Base-by-base conservation (phyloP, 305 asterid genomes). In the Plantago lanceolata region DNA sequence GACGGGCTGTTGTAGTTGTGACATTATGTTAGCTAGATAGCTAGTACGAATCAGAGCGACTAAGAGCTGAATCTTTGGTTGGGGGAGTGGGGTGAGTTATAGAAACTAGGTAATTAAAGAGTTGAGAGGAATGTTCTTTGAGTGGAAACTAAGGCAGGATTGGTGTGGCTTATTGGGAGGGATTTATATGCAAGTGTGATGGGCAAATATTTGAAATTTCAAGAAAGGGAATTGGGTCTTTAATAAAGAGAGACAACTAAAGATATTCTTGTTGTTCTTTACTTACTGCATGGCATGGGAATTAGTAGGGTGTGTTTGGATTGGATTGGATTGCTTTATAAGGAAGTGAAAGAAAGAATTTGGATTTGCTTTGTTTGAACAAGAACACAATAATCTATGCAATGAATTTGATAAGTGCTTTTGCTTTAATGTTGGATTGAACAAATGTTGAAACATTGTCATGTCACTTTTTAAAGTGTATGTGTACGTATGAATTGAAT, bases 191-290 rank as follows among this genome's bases (percentile, higher is more conserved):
- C 40, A 54, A 54, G 24, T 14, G 29, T 18, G 14, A 24, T 35
- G 26, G 26, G 65, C 26, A 33, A 15, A 51, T 8, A 35, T 56
- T 19, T 28, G 54, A 74, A 79, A 75, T 74, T 73, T 51, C 58
- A 79, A 78, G 80, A 65, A 57, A 61, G 43, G 64, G 49, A 59
- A 63, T 64, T 63, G 21, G 15, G 12, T 67, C 83, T 85, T 87
- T 82, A 82, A 72, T 79, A 83, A 87, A 86, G 84, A 86, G 84
- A 72, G 76, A 71, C 70, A 73, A 63, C 57, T 75, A 82, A 75
- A 83, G 81, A 78, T 76, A 80, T 85, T 85, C 88, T 70, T 73
- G 65, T 67, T 73, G 84, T 74, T 58, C 78, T 78, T 78, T 68
- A 68, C 67, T 65, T n/a, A n/a, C n/a, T n/a, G n/a, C n/a, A n/a